Percentiles rank a stretch among this genome's conserved stretches.
These are phyloP conservation scores for Xylaria multiplex DNA, from an alignment of 2,329 filamentous ascomycete species.

Conservation along the genomic window DNA sequence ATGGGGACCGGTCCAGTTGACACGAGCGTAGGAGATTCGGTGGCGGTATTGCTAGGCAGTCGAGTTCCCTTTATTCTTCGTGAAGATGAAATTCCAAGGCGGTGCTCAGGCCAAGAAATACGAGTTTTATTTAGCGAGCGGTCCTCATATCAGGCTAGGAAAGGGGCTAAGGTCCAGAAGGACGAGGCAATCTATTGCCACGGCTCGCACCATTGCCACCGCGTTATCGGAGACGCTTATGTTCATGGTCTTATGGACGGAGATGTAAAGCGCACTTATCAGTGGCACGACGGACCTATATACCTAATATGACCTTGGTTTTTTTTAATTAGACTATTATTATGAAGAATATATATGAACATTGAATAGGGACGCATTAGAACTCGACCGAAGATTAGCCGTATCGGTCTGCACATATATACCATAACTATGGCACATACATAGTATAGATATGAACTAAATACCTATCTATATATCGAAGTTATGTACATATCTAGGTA, in stretches of 20 bases:
- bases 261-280: neutral
- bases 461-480: neutral
- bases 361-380: too few species aligned
- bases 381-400: conserved; percentile 25
- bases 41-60: conserved; percentile 35
- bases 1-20: conserved; percentile 36
- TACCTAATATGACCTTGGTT: conserved; percentile 17
- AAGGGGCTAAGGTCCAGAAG: conserved; percentile 16
- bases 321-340: neutral
- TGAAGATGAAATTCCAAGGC: neutral
- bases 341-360: neutral
- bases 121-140: conserved; percentile 29
- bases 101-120: conserved; percentile 26
- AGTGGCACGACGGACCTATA: conserved; percentile 27
- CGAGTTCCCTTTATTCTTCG: conserved; percentile 39
- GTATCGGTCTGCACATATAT: neutral
- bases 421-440: too few species aligned
- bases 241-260: conserved; percentile 37
- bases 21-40: conserved; percentile 28
- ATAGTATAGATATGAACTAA: too few species aligned
- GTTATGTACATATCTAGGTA: too few species aligned
- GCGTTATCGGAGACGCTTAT: conserved; percentile 37
- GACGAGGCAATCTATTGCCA: conserved; percentile 15
- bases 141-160: conserved; percentile 28
- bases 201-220: conserved; percentile 25